These are phyloP conservation scores for Boletus rubroflammeus DNA, from an alignment of 768 basidiomycete species.

Conservation along the genomic window DNA sequence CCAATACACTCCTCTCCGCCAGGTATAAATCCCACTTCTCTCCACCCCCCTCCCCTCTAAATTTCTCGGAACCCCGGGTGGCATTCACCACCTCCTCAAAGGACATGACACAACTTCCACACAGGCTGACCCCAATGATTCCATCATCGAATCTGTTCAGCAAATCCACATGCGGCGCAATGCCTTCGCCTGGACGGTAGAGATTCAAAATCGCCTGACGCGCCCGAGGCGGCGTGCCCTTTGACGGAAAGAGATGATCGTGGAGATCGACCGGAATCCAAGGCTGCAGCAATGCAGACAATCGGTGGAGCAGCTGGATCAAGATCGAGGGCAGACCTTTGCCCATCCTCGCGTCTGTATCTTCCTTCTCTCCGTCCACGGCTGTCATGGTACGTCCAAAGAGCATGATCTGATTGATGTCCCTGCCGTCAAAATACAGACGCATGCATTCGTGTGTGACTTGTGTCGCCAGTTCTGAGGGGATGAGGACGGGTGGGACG, in stretches of 20 bases:
- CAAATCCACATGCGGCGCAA: constrained; percentile 84
- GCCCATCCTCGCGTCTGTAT: constrained; percentile 19
- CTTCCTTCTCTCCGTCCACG: constrained; percentile 8
- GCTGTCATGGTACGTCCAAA: constrained; percentile 50
- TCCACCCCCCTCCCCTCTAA: neutral
- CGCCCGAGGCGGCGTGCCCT: constrained; percentile 39
- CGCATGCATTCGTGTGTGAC: constrained; percentile 50
- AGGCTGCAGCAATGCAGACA: constrained; percentile 49
- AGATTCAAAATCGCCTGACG: constrained; percentile 89
- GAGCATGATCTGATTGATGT: constrained; percentile 82
- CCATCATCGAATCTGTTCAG: constrained; percentile 82
- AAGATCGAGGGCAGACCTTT: constrained; percentile 58
- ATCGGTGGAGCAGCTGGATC: constrained; percentile 44
- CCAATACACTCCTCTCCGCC: constrained; percentile 69
- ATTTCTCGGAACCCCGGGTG: neutral
- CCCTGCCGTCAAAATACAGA: constrained; percentile 48
- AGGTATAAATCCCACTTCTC: constrained; percentile 55
- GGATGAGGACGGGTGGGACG: constrained; percentile 49
- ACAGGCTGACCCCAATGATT: constrained; percentile 83
- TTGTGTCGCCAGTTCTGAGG: constrained; percentile 47
- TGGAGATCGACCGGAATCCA: constrained; percentile 48
- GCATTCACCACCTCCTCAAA: constrained; percentile 42
- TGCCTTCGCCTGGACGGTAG: constrained; percentile 87
- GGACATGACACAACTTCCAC: constrained; percentile 77
- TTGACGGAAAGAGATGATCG: constrained; percentile 56